phyloP scores from a whole-genome alignment of 352 stramenopile genomes.

The Phytopythium oedochilum region DNA sequence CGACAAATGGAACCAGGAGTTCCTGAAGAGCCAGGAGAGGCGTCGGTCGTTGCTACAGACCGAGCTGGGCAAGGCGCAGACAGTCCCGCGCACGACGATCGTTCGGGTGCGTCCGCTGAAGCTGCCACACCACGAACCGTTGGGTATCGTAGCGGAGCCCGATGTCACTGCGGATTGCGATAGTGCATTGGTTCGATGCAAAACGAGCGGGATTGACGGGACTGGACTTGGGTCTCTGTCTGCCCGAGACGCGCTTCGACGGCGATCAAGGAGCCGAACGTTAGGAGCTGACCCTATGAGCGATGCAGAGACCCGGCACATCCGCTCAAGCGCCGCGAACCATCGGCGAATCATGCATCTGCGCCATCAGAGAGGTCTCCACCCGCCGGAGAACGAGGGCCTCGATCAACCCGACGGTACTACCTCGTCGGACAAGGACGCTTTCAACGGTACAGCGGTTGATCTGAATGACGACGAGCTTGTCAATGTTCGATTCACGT shows the following conservation, averaged over 20 bases:
- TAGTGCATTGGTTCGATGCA: neutral
- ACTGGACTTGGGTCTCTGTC: neutral
- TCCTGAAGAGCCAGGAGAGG: slow-evolving; percentile 52
- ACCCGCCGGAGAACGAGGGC: neutral
- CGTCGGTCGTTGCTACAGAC: slow-evolving; percentile 44
- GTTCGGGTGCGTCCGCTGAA: slow-evolving; percentile 21
- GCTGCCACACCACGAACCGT: slow-evolving; percentile 6
- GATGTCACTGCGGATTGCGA: neutral
- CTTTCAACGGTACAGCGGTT: neutral
- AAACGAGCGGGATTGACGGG: neutral
- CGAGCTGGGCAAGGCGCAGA: slow-evolving; percentile 40
- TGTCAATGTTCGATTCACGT: slow-evolving; percentile 53
- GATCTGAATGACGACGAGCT: slow-evolving; percentile 29
- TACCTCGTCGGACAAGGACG: neutral
- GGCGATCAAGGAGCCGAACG: neutral
- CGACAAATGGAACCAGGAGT: slow-evolving; percentile 68
- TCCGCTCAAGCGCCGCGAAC: slow-evolving; percentile 34
- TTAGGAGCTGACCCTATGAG: neutral
- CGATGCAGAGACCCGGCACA: slow-evolving; percentile 2
- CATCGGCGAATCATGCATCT: slow-evolving; percentile 57
- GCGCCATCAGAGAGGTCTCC: slow-evolving; percentile 24
- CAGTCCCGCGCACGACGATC: slow-evolving; percentile 34
- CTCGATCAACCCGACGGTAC: neutral
- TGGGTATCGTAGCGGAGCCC: neutral
- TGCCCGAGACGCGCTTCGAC: slow-evolving; percentile 2